A percentile compares a stretch with the other conserved stretches of the same genome.
Conservation (phyloP, 371 early-diverging fungal species). For the Blyttiomyces sp. region DNA sequence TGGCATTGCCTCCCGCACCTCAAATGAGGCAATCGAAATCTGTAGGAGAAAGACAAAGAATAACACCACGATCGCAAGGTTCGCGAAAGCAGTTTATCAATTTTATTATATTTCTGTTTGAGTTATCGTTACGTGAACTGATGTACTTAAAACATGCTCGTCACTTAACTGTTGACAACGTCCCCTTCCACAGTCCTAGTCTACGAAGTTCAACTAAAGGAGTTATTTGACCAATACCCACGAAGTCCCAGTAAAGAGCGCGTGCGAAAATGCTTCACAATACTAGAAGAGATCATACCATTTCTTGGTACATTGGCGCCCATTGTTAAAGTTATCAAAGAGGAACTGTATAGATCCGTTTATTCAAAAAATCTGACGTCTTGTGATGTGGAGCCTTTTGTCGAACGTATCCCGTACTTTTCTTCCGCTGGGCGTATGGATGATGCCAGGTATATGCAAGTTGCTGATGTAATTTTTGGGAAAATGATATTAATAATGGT, state of each 20-base stretch:
- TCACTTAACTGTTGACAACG: neutral
- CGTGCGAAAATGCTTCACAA: conserved; percentile 22
- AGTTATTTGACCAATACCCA: conserved; percentile 32
- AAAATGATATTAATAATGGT: too few relatives aligned
- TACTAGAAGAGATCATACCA: conserved; percentile 35
- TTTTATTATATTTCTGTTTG: neutral
- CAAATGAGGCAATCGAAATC: too few relatives aligned
- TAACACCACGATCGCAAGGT: conserved; percentile 20
- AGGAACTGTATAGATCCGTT: conserved; percentile 36
- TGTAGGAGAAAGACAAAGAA: conserved; percentile 12
- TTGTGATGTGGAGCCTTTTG: conserved; percentile 24
- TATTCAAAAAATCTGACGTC: conserved; percentile 39
- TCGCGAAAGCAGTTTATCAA: too few relatives aligned
- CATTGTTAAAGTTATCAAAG: conserved; percentile 24
- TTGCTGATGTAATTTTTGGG: too few relatives aligned
- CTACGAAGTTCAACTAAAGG: conserved; percentile 42
- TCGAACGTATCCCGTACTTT: conserved; percentile 43
- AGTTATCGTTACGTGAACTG: neutral
- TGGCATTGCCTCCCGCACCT: too few relatives aligned
- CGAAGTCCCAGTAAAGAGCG: conserved; percentile 26
- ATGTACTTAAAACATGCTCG: neutral
- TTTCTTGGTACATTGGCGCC: conserved; percentile 23
- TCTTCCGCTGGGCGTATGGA: conserved; percentile 23
- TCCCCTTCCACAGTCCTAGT: conserved; percentile 26
- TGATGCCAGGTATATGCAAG: conserved; percentile 20